Evolutionary conservation across 106 monocot species (phyloP), one percentile per base, ranked within the genome.

Genomic region (Agapanthus africanus): DNA sequence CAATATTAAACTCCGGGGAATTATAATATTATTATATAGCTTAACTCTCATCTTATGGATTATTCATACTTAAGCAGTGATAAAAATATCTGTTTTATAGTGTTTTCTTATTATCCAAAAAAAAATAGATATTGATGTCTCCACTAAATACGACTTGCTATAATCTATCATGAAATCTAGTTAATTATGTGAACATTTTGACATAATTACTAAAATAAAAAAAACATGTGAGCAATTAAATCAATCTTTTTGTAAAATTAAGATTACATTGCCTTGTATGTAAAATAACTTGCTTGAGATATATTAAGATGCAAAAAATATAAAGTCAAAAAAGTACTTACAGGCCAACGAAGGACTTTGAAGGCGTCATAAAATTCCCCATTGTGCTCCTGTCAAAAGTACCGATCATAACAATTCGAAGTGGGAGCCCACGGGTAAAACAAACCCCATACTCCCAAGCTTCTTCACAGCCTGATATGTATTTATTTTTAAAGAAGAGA

Each of bases 401-500:
- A 27, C 91, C 91, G 40, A 91, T 76, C 91, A 91, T 91, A 52
- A 85, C 77, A 44, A 91, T 87, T 67, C 91, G 77, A 46, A 91
- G 81, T 57, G 82, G 77, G n/a, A 91, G 84, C 16, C 91, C 91
- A 11, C 91, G 81, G 14, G 87, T 87, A 52, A n/a, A 82, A 80
- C 28, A 91, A 82, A 41, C 87, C 87, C 91, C 79, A 82, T 11
- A 91, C 1, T 38, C 91, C n/a, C 91, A 54, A 91, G 71, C 31
- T 82, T 87, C 70, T 72, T 82, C n/a, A 87, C 79, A 37, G 91
- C 91, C 87, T 91, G 79, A 16, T 63, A 22, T n/a, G 7, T 28
- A 49, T 65, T 21, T 30, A 59, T 66, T 14, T 15, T 2, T 4
- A 37, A 70, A n/a, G n/a, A n/a, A n/a, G n/a, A n/a, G n/a, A n/a